Base-by-base conservation (phyloP, 306 rosid species). In the Arachis hypogaea region DNA sequence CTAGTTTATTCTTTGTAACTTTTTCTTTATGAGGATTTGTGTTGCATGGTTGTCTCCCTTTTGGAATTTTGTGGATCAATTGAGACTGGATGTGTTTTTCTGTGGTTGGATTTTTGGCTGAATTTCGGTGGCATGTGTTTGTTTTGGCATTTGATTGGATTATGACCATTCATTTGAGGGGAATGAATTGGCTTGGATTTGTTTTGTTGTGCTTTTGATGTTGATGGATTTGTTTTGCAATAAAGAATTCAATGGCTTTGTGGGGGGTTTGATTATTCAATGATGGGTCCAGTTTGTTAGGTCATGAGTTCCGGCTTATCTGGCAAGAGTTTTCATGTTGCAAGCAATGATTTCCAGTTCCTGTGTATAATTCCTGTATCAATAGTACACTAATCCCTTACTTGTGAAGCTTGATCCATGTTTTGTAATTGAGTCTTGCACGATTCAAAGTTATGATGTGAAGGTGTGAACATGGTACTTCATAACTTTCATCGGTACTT, bases 161-260 rank as follows among this genome's bases (percentile, higher is more conserved):
- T 29, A 4, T 63, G 14, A 66, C 36, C 29, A 42, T 59, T 72
- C 44, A n/a, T 16, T 71, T 7, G 40, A 4, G 50, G 4, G 6
- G 56, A 70, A 49, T 38, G 22, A 38, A 3, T 38, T 42, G 12
- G 71, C 4, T 73, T 69, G 45, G 47, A 46, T 75, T 52, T 52
- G 58, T 54, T 69, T 52, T 43, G 57, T 56, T 54, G 7, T 11
- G 28, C 63, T 59, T 81, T 9, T 81, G 75, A 76, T 59, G 71
- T 71, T 71, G 78, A 61, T 65, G 70, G 71, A 9, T 11, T 49
- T 49, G 58, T 64, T 45, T 45, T 12, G 49, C 28, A 69, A 68
- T 69, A 42, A 69, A 43, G 33, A 63, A 63, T 63, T 63, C 44
- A 65, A 7, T 70, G 43, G 59, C 44, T 69, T 60, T 6, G 18